Evolutionary conservation across 768 basidiomycete genomes (phyloP).

Genomic region (Kwoniella sp.): DNA sequence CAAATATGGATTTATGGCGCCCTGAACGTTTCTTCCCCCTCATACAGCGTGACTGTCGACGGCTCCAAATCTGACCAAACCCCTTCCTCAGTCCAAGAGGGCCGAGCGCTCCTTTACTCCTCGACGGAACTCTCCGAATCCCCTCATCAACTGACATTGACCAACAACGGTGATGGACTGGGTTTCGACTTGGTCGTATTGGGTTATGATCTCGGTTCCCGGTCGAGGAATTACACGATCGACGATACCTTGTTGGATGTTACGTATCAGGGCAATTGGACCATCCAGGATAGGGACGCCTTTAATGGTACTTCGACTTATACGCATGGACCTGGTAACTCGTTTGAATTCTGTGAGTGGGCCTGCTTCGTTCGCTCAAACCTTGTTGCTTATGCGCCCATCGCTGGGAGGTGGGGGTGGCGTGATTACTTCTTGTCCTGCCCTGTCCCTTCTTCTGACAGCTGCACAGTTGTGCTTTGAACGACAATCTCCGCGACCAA

Average conservation of each 20-base stretch:
- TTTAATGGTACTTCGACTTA: slow-evolving; percentile 49
- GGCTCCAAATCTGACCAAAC: slow-evolving; percentile 8
- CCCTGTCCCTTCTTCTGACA: too few species aligned
- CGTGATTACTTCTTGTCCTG: too few species aligned
- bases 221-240: slow-evolving; percentile 46
- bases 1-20: slow-evolving; percentile 49
- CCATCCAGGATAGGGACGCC: slow-evolving; percentile 45
- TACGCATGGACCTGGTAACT: slow-evolving; percentile 42
- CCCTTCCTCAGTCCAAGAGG: not conserved
- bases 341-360: slow-evolving; percentile 40
- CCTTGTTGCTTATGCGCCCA: too few species aligned
- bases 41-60: slow-evolving; percentile 46
- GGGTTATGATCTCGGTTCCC: slow-evolving; percentile 39
- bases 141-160: slow-evolving; percentile 38
- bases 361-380: too few species aligned
- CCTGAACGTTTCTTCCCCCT: slow-evolving; percentile 22
- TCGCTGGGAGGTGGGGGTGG: too few species aligned
- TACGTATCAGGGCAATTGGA: slow-evolving; percentile 48
- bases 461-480: too few species aligned
- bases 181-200: slow-evolving; percentile 43
- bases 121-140: slow-evolving; percentile 29
- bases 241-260: slow-evolving; percentile 42
- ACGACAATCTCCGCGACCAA: too few species aligned
- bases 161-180: slow-evolving; percentile 41
- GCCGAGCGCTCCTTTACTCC: slow-evolving; percentile 33